Evolutionary conservation across 306 rosid genomes (phyloP).

Genomic region (Vigna unguiculata): DNA sequence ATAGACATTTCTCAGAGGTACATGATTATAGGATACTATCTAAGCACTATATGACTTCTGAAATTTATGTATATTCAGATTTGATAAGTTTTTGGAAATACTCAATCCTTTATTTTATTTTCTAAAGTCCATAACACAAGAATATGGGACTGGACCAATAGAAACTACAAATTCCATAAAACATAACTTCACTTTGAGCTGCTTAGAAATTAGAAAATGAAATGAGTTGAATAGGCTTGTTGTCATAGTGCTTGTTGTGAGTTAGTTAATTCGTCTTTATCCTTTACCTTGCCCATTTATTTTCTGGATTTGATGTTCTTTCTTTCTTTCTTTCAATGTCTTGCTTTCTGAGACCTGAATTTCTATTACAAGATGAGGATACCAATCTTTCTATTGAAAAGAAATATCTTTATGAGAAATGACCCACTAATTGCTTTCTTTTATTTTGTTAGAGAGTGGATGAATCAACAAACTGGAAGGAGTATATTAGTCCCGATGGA

Average conservation of each 20-base stretch:
- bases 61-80: slow-evolving; percentile 34
- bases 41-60: slow-evolving; percentile 27
- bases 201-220: slow-evolving; percentile 31
- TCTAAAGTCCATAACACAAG: slow-evolving; percentile 28
- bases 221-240: slow-evolving; percentile 15
- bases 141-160: slow-evolving; percentile 23
- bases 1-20: slow-evolving; percentile 28
- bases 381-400: slow-evolving; percentile 31
- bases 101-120: slow-evolving; percentile 19
- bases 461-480: slow-evolving; percentile 97
- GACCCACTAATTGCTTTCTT: slow-evolving; percentile 47
- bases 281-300: slow-evolving; percentile 38
- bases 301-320: slow-evolving; percentile 43
- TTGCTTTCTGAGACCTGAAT: slow-evolving; percentile 27
- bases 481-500: slow-evolving; percentile 87
- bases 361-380: slow-evolving; percentile 24
- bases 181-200: slow-evolving; percentile 3
- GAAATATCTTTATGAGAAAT: slow-evolving; percentile 40
- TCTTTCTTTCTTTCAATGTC: slow-evolving; percentile 32
- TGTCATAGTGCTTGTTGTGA: slow-evolving; percentile 35
- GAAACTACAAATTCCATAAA: slow-evolving; percentile 25
- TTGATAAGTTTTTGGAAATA: slow-evolving; percentile 34
- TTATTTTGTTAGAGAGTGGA: slow-evolving; percentile 80
- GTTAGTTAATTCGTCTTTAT: slow-evolving; percentile 34
- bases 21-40: slow-evolving; percentile 21